These are phyloP conservation scores for Irpex lacteus DNA, from an alignment of 1,284 basidiomycete genomes.

Conservation along the genomic window DNA sequence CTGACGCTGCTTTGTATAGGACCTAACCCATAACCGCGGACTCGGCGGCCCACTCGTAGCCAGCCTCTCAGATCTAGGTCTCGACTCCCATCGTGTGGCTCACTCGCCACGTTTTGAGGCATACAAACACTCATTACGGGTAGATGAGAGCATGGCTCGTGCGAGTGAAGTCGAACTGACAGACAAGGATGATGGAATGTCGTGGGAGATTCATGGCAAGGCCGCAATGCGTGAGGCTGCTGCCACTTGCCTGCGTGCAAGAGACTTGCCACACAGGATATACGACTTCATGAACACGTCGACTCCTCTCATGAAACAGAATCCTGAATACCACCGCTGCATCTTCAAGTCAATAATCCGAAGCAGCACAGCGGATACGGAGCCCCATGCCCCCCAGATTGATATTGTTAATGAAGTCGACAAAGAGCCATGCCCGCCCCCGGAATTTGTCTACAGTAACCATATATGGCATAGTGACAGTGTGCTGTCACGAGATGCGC, in stretches of 20 bases:
- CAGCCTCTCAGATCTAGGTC: background rate
- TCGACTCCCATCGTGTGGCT: background rate
- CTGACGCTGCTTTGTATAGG: no score
- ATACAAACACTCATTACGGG: background rate
- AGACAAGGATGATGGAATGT: conserved; percentile 14
- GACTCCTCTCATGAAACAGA: conserved; percentile 15
- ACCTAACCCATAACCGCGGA: no score
- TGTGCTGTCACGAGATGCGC: conserved; percentile 64
- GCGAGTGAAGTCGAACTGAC: background rate
- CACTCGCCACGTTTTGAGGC: background rate
- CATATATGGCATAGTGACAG: conserved; percentile 66
- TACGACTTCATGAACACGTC: conserved; percentile 31
- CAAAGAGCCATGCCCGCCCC: conserved; percentile 60
- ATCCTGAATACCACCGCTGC: conserved; percentile 24
- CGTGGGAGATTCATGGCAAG: conserved; percentile 21
- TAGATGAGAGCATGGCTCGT: conserved; percentile 5
- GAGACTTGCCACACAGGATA: conserved; percentile 30
- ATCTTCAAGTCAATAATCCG: conserved; percentile 31
- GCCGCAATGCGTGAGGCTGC: conserved; percentile 22
- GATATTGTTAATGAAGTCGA: conserved; percentile 65
- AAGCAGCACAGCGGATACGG: conserved; percentile 42
- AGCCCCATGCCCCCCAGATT: conserved; percentile 65
- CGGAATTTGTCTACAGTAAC: conserved; percentile 80
- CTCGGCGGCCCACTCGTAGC: conserved; percentile 2
- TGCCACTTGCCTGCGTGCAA: conserved; percentile 19